Conservation (phyloP, 371 early-diverging fungal species). For the Rhizopus microsporus region DNA sequence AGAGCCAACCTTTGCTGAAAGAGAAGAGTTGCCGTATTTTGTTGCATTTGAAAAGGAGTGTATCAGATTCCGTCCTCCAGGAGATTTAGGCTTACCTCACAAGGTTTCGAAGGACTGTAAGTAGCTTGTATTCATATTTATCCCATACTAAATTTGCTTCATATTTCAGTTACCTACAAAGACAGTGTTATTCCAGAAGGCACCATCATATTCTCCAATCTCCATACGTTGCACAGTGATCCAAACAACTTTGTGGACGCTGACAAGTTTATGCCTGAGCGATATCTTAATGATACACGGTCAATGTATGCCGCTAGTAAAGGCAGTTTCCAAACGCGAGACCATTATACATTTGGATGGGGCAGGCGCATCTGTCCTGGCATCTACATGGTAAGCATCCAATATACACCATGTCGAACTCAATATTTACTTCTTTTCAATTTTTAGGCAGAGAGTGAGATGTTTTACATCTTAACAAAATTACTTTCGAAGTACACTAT, state of each 20-base stretch:
- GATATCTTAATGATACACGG: constrained; percentile 1
- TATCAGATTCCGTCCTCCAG: constrained; percentile 18
- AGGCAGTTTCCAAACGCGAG: background rate
- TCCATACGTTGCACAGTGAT: constrained; percentile 1
- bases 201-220: background rate
- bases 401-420: background rate
- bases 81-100: constrained; percentile 22
- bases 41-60: constrained; percentile 23
- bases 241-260: background rate
- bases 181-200: constrained; percentile 6
- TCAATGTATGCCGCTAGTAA: constrained; percentile 6
- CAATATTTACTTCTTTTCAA: background rate
- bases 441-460: constrained; percentile 23
- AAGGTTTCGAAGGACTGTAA: constrained; percentile 13
- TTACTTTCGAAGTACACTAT: constrained; percentile 11
- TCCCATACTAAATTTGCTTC: background rate
- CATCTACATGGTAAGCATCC: constrained; percentile 13
- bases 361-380: constrained; percentile 24
- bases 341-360: constrained; percentile 9
- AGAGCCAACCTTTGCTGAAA: constrained; percentile 18
- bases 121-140: background rate
- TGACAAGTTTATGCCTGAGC: constrained; percentile 10
- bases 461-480: constrained; percentile 17
- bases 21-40: constrained; percentile 16
- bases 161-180: background rate